These are phyloP conservation scores for Tritrichomonas musculus DNA, from an alignment of 208 protist genomes.

Conservation along the genomic window DNA sequence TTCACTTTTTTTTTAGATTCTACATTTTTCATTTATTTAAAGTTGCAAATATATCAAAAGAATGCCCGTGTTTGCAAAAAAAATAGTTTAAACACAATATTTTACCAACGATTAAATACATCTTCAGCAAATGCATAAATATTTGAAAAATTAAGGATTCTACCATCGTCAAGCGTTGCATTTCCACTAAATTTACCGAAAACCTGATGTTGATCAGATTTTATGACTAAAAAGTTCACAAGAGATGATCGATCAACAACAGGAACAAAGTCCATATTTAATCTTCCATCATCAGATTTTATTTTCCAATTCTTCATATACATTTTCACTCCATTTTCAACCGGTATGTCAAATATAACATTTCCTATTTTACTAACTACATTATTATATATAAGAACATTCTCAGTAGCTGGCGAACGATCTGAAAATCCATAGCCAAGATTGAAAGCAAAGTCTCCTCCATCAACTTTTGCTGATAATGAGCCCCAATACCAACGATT, in stretches of 20 bases:
- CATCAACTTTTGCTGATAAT: neutral
- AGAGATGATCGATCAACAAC: neutral
- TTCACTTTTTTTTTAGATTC: neutral
- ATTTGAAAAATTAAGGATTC: neutral
- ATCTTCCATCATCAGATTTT: neutral
- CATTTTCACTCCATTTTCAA: neutral
- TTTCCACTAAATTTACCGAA: neutral
- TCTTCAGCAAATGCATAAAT: neutral
- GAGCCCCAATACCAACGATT: neutral
- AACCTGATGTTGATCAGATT: neutral
- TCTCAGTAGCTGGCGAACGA: neutral
- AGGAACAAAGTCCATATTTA: neutral
- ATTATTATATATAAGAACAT: neutral
- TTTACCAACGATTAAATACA: neutral
- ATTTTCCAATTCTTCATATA: neutral
- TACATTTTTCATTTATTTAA: neutral
- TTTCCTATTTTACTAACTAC: neutral
- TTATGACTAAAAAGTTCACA: neutral
- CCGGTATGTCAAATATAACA: neutral
- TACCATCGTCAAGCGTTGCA: neutral
- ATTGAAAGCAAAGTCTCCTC: neutral
- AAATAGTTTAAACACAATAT: neutral
- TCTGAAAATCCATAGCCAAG: constrained; percentile 19
- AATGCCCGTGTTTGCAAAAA: neutral
- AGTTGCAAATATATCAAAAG: neutral